phyloP scores from a whole-genome alignment of 805 yeast genomes.

The Monosporozyma unispora region DNA sequence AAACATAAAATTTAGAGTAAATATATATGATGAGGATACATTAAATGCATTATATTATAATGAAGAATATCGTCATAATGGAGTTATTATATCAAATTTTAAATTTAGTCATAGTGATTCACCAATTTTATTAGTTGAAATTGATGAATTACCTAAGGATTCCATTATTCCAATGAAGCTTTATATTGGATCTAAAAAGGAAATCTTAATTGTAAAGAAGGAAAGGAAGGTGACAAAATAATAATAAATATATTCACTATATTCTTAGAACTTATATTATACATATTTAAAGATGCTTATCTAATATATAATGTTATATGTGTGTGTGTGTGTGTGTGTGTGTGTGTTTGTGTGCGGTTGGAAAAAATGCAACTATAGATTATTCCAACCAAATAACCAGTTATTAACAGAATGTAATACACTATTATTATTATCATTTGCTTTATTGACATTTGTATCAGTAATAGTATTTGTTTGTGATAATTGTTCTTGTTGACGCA shows the following conservation, averaged over 20 bases:
- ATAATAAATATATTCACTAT: too few species aligned
- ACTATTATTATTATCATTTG: conserved; percentile 7
- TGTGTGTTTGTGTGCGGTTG: too few species aligned
- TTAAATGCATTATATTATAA: conserved; percentile 8
- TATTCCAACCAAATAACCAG: conserved; percentile 50
- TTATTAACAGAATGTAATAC: conserved; percentile 34
- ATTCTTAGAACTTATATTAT: too few species aligned
- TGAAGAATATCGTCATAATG: conserved; percentile 8
- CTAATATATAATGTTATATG: background rate
- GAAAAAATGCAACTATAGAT: conserved; percentile 30
- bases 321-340: too few species aligned
- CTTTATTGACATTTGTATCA: conserved; percentile 31
- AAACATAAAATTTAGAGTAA: conserved; percentile 11
- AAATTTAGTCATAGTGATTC: conserved; percentile 2
- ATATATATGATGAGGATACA: conserved; percentile 15
- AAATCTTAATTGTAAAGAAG: background rate
- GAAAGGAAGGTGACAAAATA: background rate
- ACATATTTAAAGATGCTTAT: background rate
- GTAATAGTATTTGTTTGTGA: conserved; percentile 11
- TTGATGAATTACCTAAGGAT: conserved; percentile 4
- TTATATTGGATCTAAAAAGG: conserved; percentile 9
- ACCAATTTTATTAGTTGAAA: conserved; percentile 15
- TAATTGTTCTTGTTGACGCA: conserved; percentile 22
- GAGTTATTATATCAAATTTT: conserved; percentile 14
- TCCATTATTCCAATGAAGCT: background rate